Evolutionary conservation across 495 filamentous ascomycete genomes (phyloP).

Genomic region (Aspergillus taichungensis): DNA sequence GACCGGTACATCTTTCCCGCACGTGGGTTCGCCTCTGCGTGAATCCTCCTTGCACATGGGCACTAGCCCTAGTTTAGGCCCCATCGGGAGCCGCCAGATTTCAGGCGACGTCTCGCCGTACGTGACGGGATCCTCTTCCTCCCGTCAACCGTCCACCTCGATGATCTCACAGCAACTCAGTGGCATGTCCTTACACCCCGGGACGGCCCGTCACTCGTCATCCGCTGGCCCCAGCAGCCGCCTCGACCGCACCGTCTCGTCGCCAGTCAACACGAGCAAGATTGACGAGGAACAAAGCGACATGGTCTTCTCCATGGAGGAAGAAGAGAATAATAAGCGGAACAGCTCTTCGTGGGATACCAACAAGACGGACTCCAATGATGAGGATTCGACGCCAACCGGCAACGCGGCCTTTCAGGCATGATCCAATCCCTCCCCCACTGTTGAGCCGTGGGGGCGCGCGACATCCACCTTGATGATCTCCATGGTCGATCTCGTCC

Average conservation of each 20-base stretch:
- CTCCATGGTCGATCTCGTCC: no score
- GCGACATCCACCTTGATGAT: no score
- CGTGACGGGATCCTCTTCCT: slow-evolving; percentile 47
- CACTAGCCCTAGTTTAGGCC: slow-evolving; percentile 58
- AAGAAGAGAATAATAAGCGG: slow-evolving; percentile 48
- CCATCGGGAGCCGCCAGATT: slow-evolving; percentile 38
- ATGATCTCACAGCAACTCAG: slow-evolving; percentile 63
- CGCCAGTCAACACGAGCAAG: slow-evolving; percentile 46
- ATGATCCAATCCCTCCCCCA: not conserved
- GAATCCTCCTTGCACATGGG: slow-evolving; percentile 58
- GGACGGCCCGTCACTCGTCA: slow-evolving; percentile 30
- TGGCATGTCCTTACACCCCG: slow-evolving; percentile 39
- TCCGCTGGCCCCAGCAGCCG: slow-evolving; percentile 25
- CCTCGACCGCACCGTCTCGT: slow-evolving; percentile 37
- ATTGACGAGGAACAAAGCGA: slow-evolving; percentile 66
- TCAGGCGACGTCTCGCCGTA: slow-evolving; percentile 54
- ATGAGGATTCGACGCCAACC: slow-evolving; percentile 11
- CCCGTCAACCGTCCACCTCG: slow-evolving; percentile 56
- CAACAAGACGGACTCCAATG: slow-evolving; percentile 12
- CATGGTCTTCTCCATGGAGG: slow-evolving; percentile 77
- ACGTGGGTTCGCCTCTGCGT: slow-evolving; percentile 88
- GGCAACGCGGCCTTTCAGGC: slow-evolving; percentile 12
- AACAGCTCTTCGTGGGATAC: slow-evolving; percentile 27
- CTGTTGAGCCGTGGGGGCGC: no score
- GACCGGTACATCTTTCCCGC: slow-evolving; percentile 61